Evolutionary conservation across 2,329 filamentous ascomycete genomes (phyloP), one percentile per base, ranked within the genome.

Genomic region (Aspergillus sp.): DNA sequence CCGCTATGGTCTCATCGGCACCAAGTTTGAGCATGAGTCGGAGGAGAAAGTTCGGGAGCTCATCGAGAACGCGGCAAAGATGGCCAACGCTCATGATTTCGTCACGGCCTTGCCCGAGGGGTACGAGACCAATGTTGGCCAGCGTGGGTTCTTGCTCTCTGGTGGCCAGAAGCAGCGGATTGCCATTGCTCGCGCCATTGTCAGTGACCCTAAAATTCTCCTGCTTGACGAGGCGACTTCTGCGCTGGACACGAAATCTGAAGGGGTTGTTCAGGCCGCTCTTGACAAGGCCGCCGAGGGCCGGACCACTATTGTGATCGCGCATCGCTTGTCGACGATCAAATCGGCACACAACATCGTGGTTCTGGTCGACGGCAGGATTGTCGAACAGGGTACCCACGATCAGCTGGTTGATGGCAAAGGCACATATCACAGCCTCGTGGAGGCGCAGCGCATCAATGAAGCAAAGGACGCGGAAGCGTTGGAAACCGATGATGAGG

Each of bases 101-200:
- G 89, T 99, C 65, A 85, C 81, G 6, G 78, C 83, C 12, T 84
- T 98, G 1, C 92, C 95, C 0, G 90, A 98, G 66, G 90, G 90
- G 2, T 98, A 98, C 69, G 86, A 96, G 65, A 98, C 95, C 0
- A 88, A 96, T 65, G 94, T 98, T n/a, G 95, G 95, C 58, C 92
- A 98, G 75, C 89, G 93, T 63, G 95, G 95, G 10, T 96, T 96
- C 73, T 79, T 97, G 55, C 83, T 99, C 9, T 96, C 91, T 57
- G 95, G 95, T 73, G 95, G 95, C 39, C 95, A 99, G 77, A 96
- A 97, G 76, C 95, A 98, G 77, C 91, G 95, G 67, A 96, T 98
- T 71, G 93, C 94, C 12, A 97, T 98, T 75, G 92, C 94, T 7
- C 85, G 92, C 70, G 93, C 93, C 45, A 86, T 97, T 58, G 91